These are phyloP conservation scores for Ophiostoma tasmaniense DNA, from an alignment of 2,329 filamentous ascomycete species.

Conservation along the genomic window DNA sequence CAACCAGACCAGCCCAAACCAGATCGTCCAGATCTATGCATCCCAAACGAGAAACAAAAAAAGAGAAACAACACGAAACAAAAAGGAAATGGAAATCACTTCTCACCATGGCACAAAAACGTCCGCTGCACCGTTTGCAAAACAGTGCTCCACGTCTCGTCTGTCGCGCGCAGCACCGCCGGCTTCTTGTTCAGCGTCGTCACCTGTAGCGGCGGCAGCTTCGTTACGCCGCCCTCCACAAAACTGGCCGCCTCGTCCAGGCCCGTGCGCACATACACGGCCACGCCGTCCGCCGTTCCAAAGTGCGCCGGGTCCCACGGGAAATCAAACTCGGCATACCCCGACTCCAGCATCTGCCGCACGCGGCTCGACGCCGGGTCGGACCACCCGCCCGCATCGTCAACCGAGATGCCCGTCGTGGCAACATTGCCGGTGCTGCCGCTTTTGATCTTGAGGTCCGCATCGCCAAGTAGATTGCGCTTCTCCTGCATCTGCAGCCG, in stretches of 20 bases:
- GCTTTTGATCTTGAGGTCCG: not conserved
- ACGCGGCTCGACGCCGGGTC: slow-evolving; percentile 21
- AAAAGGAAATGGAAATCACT: not conserved
- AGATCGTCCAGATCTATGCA: not conserved
- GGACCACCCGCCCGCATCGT: slow-evolving; percentile 17
- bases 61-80: not conserved
- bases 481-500: not conserved
- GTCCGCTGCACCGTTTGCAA: not conserved
- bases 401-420: slow-evolving; percentile 1
- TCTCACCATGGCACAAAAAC: not conserved
- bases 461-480: not conserved
- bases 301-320: slow-evolving; percentile 17
- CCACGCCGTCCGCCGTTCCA: slow-evolving; percentile 17
- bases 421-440: not conserved
- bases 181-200: not conserved
- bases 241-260: slow-evolving; percentile 1
- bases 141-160: slow-evolving; percentile 3
- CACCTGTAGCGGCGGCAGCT: not conserved
- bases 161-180: not conserved
- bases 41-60: not conserved
- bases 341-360: slow-evolving; percentile 14
- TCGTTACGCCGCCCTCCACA: not conserved
- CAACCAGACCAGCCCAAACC: not conserved
- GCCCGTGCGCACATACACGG: slow-evolving; percentile 18
- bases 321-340: slow-evolving; percentile 17